Evolutionary conservation across 1,284 basidiomycete species (phyloP).

Genomic region (Hypsizygus ulmarius): DNA sequence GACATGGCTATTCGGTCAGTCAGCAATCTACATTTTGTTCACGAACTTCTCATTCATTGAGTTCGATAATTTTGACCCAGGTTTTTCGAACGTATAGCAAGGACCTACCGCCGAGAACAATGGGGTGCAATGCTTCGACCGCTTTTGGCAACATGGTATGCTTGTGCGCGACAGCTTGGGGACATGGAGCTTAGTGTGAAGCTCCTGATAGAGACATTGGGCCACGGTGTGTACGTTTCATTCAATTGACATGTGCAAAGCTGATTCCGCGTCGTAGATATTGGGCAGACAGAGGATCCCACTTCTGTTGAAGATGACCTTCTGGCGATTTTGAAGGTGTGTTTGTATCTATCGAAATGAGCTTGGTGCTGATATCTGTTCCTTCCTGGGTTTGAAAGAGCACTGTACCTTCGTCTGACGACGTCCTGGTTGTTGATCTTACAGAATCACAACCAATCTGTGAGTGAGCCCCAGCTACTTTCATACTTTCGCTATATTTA

Average conservation of each 20-base stretch:
- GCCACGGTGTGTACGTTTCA: conserved; percentile 50
- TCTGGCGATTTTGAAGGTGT: conserved; percentile 64
- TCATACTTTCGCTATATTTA: conserved; percentile 8
- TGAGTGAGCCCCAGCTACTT: conserved; percentile 33
- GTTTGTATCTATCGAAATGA: neutral
- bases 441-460: conserved; percentile 61
- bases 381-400: conserved; percentile 41
- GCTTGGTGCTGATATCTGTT: neutral
- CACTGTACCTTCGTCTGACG: conserved; percentile 60
- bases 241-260: neutral
- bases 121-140: conserved; percentile 74
- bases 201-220: conserved; percentile 79
- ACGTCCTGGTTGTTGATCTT: conserved; percentile 59
- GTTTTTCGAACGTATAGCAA: conserved; percentile 87
- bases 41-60: neutral
- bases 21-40: conserved; percentile 2
- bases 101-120: conserved; percentile 77
- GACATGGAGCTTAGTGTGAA: conserved; percentile 73
- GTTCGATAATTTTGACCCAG: conserved; percentile 36
- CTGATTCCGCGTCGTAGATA: conserved; percentile 21
- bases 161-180: conserved; percentile 72
- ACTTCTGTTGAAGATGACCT: conserved; percentile 62
- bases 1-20: conserved; percentile 77
- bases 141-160: conserved; percentile 75
- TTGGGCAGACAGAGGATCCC: conserved; percentile 42